A percentile compares a stretch with the other conserved stretches of the same genome.
phyloP scores from a whole-genome alignment of 306 rosid genomes.

The Luffa aegyptiaca region DNA sequence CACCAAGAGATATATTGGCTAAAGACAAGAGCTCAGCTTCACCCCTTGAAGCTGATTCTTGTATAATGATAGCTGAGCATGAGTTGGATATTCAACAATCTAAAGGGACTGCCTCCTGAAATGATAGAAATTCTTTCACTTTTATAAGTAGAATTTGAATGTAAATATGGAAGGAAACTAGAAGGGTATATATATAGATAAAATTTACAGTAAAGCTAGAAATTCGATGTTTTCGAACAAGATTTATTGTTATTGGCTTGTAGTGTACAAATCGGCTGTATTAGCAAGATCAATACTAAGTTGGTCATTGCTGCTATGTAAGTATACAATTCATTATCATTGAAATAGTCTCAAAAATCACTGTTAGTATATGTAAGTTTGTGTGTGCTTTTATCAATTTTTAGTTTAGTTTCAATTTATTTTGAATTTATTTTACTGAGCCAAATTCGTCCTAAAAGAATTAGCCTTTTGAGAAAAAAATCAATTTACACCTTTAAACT shows the following conservation, averaged over 20 bases:
- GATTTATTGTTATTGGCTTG: neutral
- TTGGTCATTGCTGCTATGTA: neutral
- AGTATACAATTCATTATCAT: neutral
- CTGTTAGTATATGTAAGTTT: neutral
- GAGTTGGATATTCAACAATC: slow-evolving; percentile 67
- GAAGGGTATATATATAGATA: neutral
- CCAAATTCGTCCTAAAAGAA: no score
- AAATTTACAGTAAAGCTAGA: neutral
- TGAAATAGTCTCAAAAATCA: neutral
- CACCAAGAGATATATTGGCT: slow-evolving; percentile 28
- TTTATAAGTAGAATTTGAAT: neutral
- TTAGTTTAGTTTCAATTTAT: no score
- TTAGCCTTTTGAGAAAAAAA: no score
- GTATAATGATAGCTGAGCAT: slow-evolving; percentile 90
- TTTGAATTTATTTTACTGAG: no score
- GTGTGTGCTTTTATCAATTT: no score
- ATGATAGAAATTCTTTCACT: slow-evolving; percentile 7
- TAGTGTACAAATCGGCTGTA: neutral
- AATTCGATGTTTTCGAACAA: neutral
- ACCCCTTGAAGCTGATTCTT: slow-evolving; percentile 79
- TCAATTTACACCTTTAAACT: no score
- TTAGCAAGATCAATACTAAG: neutral
- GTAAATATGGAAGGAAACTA: neutral
- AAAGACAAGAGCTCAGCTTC: slow-evolving; percentile 42
- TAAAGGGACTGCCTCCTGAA: slow-evolving; percentile 75